A percentile compares a stretch with the other conserved stretches of the same genome.
Conservation (phyloP, 2,329 filamentous ascomycete species). For the Uncinocarpus reesii region DNA sequence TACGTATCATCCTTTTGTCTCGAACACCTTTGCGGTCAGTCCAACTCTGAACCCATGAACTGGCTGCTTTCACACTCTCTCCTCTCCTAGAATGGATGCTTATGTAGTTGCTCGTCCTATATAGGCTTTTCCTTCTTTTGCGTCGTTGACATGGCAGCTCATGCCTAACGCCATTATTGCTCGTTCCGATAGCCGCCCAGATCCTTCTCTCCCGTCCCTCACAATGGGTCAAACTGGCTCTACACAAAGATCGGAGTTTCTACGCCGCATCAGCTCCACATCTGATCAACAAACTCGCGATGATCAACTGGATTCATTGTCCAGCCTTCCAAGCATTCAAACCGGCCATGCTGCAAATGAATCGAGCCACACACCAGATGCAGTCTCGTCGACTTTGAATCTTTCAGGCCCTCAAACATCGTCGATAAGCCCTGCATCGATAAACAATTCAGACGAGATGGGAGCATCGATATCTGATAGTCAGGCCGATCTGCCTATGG, state of each 20-base stretch:
- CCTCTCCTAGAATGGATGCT: neutral
- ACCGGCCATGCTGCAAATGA: neutral
- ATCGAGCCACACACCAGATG: neutral
- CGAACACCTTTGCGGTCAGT: neutral
- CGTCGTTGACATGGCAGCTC: constrained; percentile 7
- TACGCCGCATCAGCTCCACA: constrained; percentile 5
- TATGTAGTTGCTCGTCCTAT: neutral
- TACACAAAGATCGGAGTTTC: constrained; percentile 10
- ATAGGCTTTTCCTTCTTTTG: neutral
- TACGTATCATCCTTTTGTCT: constrained; percentile 1
- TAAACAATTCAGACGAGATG: neutral
- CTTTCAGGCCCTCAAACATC: neutral
- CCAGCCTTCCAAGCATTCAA: neutral
- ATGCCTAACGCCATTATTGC: constrained; percentile 9
- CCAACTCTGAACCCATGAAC: too few relatives aligned
- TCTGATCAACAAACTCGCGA: neutral
- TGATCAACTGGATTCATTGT: neutral
- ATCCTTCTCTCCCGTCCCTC: neutral
- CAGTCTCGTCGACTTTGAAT: neutral
- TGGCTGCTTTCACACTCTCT: neutral
- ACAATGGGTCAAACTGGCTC: constrained; percentile 15
- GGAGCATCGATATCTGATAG: neutral
- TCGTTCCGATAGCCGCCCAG: constrained; percentile 4
- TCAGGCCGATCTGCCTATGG: constrained; percentile 11
- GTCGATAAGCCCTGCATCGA: neutral